Evolutionary conservation across 352 stramenopile genomes (phyloP).

Genomic region (Discostella stelligera): DNA sequence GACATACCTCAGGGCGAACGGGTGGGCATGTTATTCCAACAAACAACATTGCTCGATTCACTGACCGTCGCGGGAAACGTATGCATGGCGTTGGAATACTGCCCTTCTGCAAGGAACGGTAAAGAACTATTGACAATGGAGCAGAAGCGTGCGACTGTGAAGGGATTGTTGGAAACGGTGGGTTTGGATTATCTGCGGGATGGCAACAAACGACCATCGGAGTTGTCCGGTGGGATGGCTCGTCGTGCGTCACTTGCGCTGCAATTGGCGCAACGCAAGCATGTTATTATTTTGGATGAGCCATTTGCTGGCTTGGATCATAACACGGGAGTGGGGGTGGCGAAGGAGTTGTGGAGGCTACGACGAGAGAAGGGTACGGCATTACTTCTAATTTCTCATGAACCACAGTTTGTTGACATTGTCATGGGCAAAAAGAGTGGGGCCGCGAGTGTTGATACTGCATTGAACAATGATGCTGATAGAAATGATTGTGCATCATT

Average conservation of each 20-base stretch:
- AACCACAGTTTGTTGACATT: conserved; percentile 68
- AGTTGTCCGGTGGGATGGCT: conserved; percentile 76
- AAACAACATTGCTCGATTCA: conserved; percentile 79
- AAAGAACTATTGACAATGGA: background rate
- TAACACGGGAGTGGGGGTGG: conserved; percentile 54
- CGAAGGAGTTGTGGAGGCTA: conserved; percentile 66
- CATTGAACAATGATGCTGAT: background rate
- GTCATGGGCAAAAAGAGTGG: conserved; percentile 50
- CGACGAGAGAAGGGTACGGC: conserved; percentile 54
- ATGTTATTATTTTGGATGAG: conserved; percentile 77
- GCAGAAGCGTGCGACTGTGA: conserved; percentile 44
- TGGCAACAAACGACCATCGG: conserved; percentile 56
- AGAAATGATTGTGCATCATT: background rate
- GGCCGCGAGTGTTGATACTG: background rate
- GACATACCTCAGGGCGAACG: conserved; percentile 52
- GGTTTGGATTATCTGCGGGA: conserved; percentile 71
- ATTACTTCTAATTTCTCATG: conserved; percentile 77
- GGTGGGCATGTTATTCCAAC: conserved; percentile 77
- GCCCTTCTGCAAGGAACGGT: conserved; percentile 21
- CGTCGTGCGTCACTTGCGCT: conserved; percentile 70
- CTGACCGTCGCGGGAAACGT: conserved; percentile 77
- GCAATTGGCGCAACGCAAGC: conserved; percentile 79
- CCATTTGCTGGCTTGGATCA: conserved; percentile 76
- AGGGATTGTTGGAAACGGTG: conserved; percentile 65
- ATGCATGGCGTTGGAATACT: conserved; percentile 58